phyloP scores from a whole-genome alignment of 1,284 basidiomycete species.

The Ganoderma lingzhi region DNA sequence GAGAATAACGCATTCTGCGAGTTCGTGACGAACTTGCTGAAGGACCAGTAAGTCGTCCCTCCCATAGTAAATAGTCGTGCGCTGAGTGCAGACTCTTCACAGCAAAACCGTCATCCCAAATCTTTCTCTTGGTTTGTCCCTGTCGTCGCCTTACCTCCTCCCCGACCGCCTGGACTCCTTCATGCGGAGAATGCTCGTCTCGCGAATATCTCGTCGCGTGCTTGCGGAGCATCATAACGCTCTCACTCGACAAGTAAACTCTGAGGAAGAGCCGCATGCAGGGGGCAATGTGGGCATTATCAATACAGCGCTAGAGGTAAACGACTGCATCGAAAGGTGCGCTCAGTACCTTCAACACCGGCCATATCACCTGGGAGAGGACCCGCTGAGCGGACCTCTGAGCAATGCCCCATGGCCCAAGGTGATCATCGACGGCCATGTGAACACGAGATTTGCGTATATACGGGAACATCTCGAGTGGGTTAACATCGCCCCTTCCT shows the following conservation, averaged over 20 bases:
- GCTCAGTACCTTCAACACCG: conserved; percentile 63
- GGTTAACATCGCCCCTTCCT: conserved; percentile 36
- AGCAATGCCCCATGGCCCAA: conserved; percentile 59
- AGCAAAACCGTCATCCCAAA: conserved; percentile 82
- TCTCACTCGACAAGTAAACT: conserved; percentile 64
- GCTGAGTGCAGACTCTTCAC: conserved; percentile 2
- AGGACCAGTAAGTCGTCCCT: conserved; percentile 71
- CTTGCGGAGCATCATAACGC: conserved; percentile 92
- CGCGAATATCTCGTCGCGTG: conserved; percentile 89
- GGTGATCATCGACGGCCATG: conserved; percentile 78
- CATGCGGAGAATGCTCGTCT: conserved; percentile 91
- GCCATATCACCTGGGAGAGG: conserved; percentile 54
- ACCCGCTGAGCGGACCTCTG: conserved; percentile 40
- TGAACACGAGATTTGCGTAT: conserved; percentile 81
- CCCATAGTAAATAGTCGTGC: not conserved
- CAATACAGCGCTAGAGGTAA: conserved; percentile 78
- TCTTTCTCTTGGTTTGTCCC: conserved; percentile 78
- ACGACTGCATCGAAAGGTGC: conserved; percentile 77
- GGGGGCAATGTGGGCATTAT: conserved; percentile 86
- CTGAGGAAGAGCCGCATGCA: conserved; percentile 49
- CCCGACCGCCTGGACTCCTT: conserved; percentile 87
- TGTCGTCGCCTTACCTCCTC: conserved; percentile 80
- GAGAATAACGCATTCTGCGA: conserved; percentile 86
- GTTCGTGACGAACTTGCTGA: conserved; percentile 70
- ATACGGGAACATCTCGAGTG: conserved; percentile 90